Percentiles rank a stretch among this genome's conserved stretches.
These are phyloP conservation scores for Leccinum ochraceum DNA, from an alignment of 768 basidiomycete species.

Conservation along the genomic window DNA sequence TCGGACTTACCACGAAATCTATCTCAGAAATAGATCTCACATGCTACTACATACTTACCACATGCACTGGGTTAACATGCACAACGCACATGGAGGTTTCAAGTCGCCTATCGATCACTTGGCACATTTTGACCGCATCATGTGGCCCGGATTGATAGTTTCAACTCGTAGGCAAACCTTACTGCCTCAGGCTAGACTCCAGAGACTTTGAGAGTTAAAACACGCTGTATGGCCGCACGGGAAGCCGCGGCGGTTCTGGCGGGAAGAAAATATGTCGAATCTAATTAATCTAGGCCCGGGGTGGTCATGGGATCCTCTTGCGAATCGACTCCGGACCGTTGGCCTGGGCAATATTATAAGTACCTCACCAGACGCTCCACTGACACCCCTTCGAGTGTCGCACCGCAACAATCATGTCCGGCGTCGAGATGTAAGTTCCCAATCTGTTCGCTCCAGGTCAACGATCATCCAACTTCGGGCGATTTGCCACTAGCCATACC, in stretches of 20 bases:
- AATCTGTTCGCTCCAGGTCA: not conserved
- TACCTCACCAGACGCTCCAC: not conserved
- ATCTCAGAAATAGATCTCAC: too few species aligned
- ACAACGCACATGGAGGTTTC: not conserved
- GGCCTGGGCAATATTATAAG: slow-evolving; percentile 17
- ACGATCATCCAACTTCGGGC: not conserved
- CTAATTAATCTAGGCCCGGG: slow-evolving; percentile 3
- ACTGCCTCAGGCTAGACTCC: not conserved
- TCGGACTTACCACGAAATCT: too few species aligned
- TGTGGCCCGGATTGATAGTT: not conserved
- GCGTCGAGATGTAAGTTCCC: slow-evolving; percentile 59
- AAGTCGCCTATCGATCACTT: not conserved
- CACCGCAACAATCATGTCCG: slow-evolving; percentile 45
- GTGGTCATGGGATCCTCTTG: slow-evolving; percentile 19
- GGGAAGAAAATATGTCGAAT: slow-evolving; percentile 5
- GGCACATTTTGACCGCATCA: not conserved
- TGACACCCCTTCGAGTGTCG: not conserved
- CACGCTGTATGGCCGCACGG: slow-evolving; percentile 1
- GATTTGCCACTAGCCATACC: slow-evolving; percentile 16
- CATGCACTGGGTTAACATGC: too few species aligned
- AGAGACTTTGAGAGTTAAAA: too few species aligned
- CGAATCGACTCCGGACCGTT: slow-evolving; percentile 15
- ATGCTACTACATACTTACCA: too few species aligned
- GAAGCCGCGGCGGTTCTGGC: slow-evolving; percentile 17
- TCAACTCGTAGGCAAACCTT: not conserved